Evolutionary conservation across 768 basidiomycete genomes (phyloP), one percentile per base, ranked within the genome.

Genomic region (Hygrocybe coccinea): DNA sequence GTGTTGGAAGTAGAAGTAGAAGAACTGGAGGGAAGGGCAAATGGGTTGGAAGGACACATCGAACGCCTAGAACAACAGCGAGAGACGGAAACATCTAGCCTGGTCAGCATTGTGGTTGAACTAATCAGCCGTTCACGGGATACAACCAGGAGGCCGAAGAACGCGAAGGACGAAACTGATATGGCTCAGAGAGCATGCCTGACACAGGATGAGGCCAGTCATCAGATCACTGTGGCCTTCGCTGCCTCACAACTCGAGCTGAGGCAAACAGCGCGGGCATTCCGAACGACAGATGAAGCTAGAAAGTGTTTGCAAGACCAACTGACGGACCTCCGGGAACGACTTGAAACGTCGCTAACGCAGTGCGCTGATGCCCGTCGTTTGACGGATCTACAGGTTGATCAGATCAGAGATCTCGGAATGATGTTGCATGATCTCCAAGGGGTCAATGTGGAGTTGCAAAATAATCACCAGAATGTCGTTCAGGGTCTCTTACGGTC

Each of bases 1-100:
- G 69, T 67, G n/a, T 65, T 85, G 56, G 89, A 91, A 61, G 78
- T 83, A 39, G 80, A 82, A 57, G 58, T 81, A 50, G 89, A 85
- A 64, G 67, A 59, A 2, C 38, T 74, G 33, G 55, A 36, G 29
- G 55, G 44, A 34, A 43, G 29, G 0, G 59, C 81, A 50, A 88
- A 85, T 64, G 66, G 59, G 2, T 38, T 74, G 21, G 56, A 46
- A 44, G 55, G 46, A 48, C 21, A 22, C 1, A 15, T 55, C 8
- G 33, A 25, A 37, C 1, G 4, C 25, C 4, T 49, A 6, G 54
- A 48, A 17, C 14, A 43, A 12, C 43, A 46, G 15, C 22, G 50
- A 33, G 60, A 59, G 37, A 33, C 49, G 8, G 57, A 63, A 41
- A 46, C 50, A 7, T 43, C 55, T 6, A 56, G 21, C n/a, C 46